phyloP scores from a whole-genome alignment of 2,329 filamentous ascomycete species.

The Ascomycota sp. region DNA sequence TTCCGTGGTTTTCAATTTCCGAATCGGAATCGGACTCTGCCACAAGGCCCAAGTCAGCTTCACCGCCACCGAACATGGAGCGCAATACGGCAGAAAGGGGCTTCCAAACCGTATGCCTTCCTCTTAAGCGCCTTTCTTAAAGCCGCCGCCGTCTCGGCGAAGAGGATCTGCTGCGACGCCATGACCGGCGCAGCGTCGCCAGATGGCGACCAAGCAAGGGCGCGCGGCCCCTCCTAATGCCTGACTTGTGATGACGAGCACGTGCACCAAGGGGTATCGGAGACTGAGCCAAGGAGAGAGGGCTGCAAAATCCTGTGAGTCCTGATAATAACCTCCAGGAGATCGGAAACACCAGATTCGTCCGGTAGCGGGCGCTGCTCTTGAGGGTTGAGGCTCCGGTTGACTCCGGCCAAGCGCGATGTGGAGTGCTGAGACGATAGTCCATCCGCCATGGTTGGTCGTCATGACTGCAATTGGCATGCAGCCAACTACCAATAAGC shows the following conservation, averaged over 20 bases:
- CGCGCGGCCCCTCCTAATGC: not conserved
- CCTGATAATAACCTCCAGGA: too few species aligned
- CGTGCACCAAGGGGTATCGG: too few species aligned
- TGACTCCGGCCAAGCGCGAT: too few species aligned
- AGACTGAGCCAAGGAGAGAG: too few species aligned
- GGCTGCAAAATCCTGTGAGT: too few species aligned
- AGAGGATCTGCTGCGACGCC: slow-evolving; percentile 34
- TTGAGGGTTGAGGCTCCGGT: too few species aligned
- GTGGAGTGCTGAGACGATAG: too few species aligned
- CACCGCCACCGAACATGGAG: slow-evolving; percentile 1
- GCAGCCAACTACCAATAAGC: slow-evolving; percentile 1
- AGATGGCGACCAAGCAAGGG: not conserved
- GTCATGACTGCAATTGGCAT: not conserved
- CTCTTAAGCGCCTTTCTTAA: slow-evolving; percentile 47
- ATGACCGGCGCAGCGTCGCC: slow-evolving; percentile 8
- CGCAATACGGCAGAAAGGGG: not conserved
- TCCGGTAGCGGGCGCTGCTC: too few species aligned
- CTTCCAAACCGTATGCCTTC: slow-evolving; percentile 32
- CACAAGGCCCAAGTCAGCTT: slow-evolving; percentile 5
- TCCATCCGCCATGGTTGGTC: too few species aligned
- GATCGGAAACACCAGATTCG: too few species aligned
- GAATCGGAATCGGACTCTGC: slow-evolving; percentile 61
- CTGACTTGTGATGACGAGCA: not conserved
- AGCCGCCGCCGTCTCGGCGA: slow-evolving; percentile 42
- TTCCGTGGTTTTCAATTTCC: slow-evolving; percentile 43